phyloP scores from a whole-genome alignment of 768 basidiomycete species.

The Pisolithus tinctorius region DNA sequence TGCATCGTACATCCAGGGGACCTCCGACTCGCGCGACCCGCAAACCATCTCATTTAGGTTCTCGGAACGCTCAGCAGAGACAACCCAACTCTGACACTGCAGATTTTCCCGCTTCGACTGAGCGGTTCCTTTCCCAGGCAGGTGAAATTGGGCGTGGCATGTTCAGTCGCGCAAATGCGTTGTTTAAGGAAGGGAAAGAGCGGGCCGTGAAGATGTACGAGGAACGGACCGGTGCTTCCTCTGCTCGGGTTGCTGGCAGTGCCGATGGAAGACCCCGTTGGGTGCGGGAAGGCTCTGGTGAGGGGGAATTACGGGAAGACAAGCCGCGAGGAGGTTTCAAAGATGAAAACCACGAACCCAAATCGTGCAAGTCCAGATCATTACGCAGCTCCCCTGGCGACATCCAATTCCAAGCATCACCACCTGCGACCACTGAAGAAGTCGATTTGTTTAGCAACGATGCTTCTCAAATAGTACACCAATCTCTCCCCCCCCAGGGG shows the following conservation, averaged over 20 bases:
- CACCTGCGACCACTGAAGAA: constrained; percentile 5
- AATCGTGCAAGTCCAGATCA: constrained; percentile 4
- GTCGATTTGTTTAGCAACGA: constrained; percentile 31
- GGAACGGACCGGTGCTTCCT: constrained; percentile 44
- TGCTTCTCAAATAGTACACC: constrained; percentile 28
- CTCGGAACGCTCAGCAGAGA: background rate
- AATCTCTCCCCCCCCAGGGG: constrained; percentile 39
- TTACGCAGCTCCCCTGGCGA: constrained; percentile 7
- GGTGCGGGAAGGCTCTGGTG: constrained; percentile 47
- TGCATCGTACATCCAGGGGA: background rate
- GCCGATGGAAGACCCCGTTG: constrained; percentile 46
- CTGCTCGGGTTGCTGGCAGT: constrained; percentile 2
- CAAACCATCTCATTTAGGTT: background rate
- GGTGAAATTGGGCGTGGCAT: constrained; percentile 78
- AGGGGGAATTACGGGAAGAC: constrained; percentile 12
- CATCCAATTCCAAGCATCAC: constrained; percentile 12
- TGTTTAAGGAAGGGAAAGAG: constrained; percentile 83
- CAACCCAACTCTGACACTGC: constrained; percentile 6
- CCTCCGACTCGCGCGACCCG: background rate
- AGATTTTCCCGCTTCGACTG: constrained; percentile 60
- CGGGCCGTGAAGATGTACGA: constrained; percentile 77
- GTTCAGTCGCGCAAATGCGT: constrained; percentile 76
- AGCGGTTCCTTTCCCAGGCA: constrained; percentile 76
- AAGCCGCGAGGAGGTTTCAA: constrained; percentile 28
- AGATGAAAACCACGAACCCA: constrained; percentile 24